phyloP scores from a whole-genome alignment of 23 red algal species.

The Cyanidiococcus yangmingshanensis region DNA sequence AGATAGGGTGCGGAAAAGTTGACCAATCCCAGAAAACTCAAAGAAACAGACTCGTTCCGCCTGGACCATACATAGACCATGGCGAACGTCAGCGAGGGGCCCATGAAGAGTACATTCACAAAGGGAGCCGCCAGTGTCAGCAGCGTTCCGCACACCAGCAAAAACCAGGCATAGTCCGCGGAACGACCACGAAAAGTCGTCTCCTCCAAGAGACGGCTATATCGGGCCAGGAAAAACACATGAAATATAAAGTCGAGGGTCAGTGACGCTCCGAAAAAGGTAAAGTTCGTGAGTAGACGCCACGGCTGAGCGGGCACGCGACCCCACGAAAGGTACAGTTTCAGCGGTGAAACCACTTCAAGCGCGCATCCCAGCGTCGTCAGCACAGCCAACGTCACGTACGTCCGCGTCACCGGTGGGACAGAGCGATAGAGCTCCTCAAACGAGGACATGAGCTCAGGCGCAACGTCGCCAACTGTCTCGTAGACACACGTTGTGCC shows the following conservation, averaged over 20 bases:
- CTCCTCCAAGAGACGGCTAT: conserved; percentile 77
- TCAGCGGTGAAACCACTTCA: conserved; percentile 77
- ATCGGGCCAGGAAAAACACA: conserved; percentile 93
- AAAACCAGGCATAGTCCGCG: conserved; percentile 82
- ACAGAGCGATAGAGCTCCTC: conserved; percentile 70
- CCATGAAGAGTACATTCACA: conserved; percentile 67
- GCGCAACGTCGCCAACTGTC: too few relatives aligned
- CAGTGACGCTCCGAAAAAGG: conserved; percentile 81
- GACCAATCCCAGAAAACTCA: conserved; percentile 80
- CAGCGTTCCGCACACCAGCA: conserved; percentile 61
- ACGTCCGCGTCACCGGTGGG: conserved; percentile 73
- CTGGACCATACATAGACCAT: conserved; percentile 99
- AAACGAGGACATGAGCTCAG: conserved; percentile 63
- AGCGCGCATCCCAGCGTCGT: conserved; percentile 55
- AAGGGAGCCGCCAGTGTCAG: conserved; percentile 54
- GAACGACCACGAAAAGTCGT: conserved; percentile 91
- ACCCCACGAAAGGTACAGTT: conserved; percentile 90
- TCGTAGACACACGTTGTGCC: conserved; percentile 3
- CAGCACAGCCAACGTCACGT: conserved; percentile 63
- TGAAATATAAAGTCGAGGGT: conserved; percentile 91
- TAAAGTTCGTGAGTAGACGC: conserved; percentile 83
- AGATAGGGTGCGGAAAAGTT: conserved; percentile 87
- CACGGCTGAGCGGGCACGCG: conserved; percentile 56
- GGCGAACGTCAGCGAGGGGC: conserved; percentile 82
- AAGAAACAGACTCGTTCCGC: conserved; percentile 48